Evolutionary conservation across 176 grass and related monocot genomes (phyloP).

Genomic region (Rhynchospora pubera): DNA sequence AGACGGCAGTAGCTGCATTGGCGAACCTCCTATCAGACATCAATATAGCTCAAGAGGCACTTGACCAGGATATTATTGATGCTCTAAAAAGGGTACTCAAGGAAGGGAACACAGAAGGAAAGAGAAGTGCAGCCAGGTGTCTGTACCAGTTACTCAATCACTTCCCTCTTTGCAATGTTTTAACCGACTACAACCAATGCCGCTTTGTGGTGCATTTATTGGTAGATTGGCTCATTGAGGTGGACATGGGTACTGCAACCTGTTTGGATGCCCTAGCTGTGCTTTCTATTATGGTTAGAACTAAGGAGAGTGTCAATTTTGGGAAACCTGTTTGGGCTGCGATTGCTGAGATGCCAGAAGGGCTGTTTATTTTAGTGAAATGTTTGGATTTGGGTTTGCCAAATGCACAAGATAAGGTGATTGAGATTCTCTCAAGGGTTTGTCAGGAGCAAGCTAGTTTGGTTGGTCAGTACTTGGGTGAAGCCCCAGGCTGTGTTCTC

Average conservation of each 20-base stretch:
- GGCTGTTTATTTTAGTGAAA: constrained; percentile 57
- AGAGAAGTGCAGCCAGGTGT: constrained; percentile 66
- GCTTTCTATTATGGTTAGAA: constrained; percentile 62
- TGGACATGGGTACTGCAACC: constrained; percentile 45
- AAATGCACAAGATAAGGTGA: constrained; percentile 62
- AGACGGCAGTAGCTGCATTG: constrained; percentile 77
- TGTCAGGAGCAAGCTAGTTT: constrained; percentile 55
- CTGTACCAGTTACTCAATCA: constrained; percentile 72
- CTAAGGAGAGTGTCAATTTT: constrained; percentile 46
- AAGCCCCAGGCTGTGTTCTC: constrained; percentile 53
- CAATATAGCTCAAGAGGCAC: constrained; percentile 65
- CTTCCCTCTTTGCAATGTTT: constrained; percentile 60
- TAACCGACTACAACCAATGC: constrained; percentile 59
- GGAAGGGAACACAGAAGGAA: constrained; percentile 86
- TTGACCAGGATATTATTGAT: constrained; percentile 63
- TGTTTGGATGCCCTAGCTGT: constrained; percentile 56
- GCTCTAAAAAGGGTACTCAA: constrained; percentile 76
- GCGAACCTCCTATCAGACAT: constrained; percentile 79
- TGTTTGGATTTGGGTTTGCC: constrained; percentile 66
- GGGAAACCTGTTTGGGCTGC: constrained; percentile 44
- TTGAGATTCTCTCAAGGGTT: constrained; percentile 83
- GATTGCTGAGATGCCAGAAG: constrained; percentile 66
- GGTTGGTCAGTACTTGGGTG: constrained; percentile 69
- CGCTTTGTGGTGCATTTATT: constrained; percentile 68
- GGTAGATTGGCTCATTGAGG: constrained; percentile 61